Percentiles rank a stretch among this genome's conserved stretches.
Evolutionary conservation across 2,329 filamentous ascomycete genomes (phyloP).

Genomic region (Ophiostoma perfectum): DNA sequence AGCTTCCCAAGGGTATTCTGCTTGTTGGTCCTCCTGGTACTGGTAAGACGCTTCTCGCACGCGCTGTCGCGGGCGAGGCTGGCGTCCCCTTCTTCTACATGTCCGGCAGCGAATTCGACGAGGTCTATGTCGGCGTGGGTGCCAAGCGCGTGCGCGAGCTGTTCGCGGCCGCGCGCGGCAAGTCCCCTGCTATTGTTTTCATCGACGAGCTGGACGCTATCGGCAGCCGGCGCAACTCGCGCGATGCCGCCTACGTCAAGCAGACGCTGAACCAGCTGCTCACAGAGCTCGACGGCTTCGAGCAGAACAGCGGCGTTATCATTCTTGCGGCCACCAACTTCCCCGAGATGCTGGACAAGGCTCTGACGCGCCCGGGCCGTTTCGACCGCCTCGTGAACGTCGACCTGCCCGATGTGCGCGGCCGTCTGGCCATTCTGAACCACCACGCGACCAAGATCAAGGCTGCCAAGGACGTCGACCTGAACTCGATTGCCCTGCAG

Average conservation of each 20-base stretch:
- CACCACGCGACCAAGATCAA: constrained; percentile 93
- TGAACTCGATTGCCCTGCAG: constrained; percentile 75
- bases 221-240: constrained; percentile 84
- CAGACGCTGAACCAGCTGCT: constrained; percentile 96
- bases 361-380: constrained; percentile 84
- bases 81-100: constrained; percentile 99
- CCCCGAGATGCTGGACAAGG: constrained; percentile 89
- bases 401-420: constrained; percentile 83
- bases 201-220: constrained; percentile 92
- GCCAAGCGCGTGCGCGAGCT: constrained; percentile 71
- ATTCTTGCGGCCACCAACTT: constrained; percentile 97
- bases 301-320: constrained; percentile 89
- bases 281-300: constrained; percentile 94
- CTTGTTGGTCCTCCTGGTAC: constrained; percentile 94
- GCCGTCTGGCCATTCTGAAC: constrained; percentile 85
- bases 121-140: constrained; percentile 88
- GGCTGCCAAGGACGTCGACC: constrained; percentile 70
- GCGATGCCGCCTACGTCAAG: constrained; percentile 91
- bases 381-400: constrained; percentile 93
- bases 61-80: constrained; percentile 92
- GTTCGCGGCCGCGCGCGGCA: constrained; percentile 35
- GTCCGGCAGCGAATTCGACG: constrained; percentile 98
- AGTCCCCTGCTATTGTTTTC: constrained; percentile 59
- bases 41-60: constrained; percentile 91
- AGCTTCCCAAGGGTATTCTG: constrained; percentile 93